Evolutionary conservation across 169 alveolate genomes (phyloP).

Genomic region (Cryptosporidium felis): DNA sequence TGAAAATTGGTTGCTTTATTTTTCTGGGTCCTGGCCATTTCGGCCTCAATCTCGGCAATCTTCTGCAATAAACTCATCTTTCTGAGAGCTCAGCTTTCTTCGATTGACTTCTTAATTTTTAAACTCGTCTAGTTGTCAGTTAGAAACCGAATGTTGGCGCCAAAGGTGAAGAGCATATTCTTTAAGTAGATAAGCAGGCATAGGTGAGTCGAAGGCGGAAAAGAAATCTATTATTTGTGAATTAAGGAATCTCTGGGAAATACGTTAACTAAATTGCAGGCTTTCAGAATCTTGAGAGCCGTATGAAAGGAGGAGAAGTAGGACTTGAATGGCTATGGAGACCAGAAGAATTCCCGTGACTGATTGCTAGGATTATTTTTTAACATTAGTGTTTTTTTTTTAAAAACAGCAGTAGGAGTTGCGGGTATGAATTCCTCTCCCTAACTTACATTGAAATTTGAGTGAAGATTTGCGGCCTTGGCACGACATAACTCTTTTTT

Average conservation of each 20-base stretch:
- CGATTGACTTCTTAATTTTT: not conserved
- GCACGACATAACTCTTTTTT: slow-evolving; percentile 22
- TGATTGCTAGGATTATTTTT: not conserved
- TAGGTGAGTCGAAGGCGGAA: too few species aligned
- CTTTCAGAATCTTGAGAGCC: too few species aligned
- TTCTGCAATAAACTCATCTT: slow-evolving; percentile 89
- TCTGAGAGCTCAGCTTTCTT: not conserved
- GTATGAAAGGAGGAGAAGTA: not conserved
- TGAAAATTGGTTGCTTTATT: slow-evolving; percentile 98
- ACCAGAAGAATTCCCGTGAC: not conserved
- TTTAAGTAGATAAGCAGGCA: too few species aligned
- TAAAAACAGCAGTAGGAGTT: too few species aligned
- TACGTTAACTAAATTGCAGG: too few species aligned
- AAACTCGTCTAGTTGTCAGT: not conserved
- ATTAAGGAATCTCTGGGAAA: too few species aligned
- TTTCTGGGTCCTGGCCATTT: slow-evolving; percentile 98
- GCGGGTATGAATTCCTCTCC: too few species aligned
- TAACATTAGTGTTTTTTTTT: not conserved
- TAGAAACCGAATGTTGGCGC: slow-evolving; percentile 5
- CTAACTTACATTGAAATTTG: slow-evolving; percentile 11
- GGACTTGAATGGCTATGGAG: not conserved
- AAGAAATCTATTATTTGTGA: too few species aligned
- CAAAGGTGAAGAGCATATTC: not conserved
- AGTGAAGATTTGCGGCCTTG: slow-evolving; percentile 16
- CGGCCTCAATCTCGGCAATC: slow-evolving; percentile 97